Evolutionary conservation across 2,329 filamentous ascomycete species (phyloP).

Genomic region (Fusarium udum): DNA sequence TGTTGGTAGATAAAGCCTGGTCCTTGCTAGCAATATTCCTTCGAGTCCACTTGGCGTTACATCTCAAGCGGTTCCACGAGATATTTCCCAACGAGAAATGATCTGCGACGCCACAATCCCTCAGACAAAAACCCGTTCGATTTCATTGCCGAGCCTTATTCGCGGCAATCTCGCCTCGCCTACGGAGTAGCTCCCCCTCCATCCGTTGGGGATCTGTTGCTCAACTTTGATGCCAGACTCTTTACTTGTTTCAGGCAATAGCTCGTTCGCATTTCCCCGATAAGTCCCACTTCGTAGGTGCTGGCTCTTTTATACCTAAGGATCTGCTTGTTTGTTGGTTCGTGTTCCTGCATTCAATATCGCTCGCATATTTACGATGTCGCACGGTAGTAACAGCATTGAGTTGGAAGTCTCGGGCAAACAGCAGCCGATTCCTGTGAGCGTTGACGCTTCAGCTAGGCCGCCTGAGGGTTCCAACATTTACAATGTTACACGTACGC

Average conservation of each 20-base stretch:
- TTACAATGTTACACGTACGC: constrained; percentile 37
- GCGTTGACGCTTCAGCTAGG: constrained; percentile 20
- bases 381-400: constrained; percentile 23
- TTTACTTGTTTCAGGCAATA: constrained; percentile 3
- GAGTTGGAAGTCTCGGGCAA: constrained; percentile 30
- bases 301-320: constrained; percentile 8
- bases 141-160: constrained; percentile 3
- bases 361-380: constrained; percentile 19
- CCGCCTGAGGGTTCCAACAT: constrained; percentile 16
- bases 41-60: constrained; percentile 1
- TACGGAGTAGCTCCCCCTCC: neutral
- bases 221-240: neutral
- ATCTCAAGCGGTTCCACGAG: neutral
- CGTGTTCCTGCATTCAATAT: constrained; percentile 3
- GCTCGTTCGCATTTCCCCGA: neutral
- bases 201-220: neutral
- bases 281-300: neutral
- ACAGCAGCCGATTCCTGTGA: constrained; percentile 11
- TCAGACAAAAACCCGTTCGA: constrained; percentile 3
- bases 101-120: constrained; percentile 13
- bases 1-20: neutral
- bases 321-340: neutral
- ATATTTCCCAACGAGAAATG: neutral
- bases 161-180: constrained; percentile 2
- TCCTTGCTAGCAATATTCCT: constrained; percentile 4